Evolutionary conservation across 371 early-diverging fungal species (phyloP), one percentile per base, ranked within the genome.

Genomic region (Mucor plumbeus): DNA sequence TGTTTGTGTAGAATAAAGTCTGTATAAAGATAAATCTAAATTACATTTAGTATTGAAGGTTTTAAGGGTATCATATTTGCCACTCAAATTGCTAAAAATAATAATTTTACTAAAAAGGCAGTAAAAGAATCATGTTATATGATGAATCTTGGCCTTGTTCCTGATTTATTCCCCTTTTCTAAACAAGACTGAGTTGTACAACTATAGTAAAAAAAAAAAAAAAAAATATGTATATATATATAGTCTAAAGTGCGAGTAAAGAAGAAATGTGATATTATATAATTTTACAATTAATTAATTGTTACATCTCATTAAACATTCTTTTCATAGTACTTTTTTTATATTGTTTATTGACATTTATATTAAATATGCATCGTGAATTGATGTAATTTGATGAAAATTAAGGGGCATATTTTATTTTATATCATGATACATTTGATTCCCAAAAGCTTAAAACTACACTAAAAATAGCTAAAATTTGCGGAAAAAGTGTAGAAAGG

Each of bases 321-420:
- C 47, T 47, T 19, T 47, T 4, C 10, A 17, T 47, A 19, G 26
- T 1, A 26, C n/a, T 26, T 26, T 26, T 26, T 3, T 26, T 3
- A 47, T n/a, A 47, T n/a, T 17, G 17, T 19, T 8, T 8, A 47
- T 19, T 19, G 47, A 47, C 47, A 47, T 47, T 47, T 47, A 19
- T 47, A 47, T 47, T 47, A 47, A 47, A 19, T 19, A 47, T 47
- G 47, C 5, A 26, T 7, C 17, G 47, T 47, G 19, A 47, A 47
- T 19, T 47, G 47, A 47, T 47, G 17, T 47, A 47, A 47, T 47
- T 47, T 47, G 47, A 47, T 47, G 47, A 47, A 47, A 47, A 47
- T 19, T 47, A 47, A 19, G 47, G 47, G 17, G 47, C 17, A 6
- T 47, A 9, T 47, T 9, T 7, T 5, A 38, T 10, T 38, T 38